Percentiles rank a stretch among this genome's conserved stretches.
These are phyloP conservation scores for Arachnomyces sp. DNA, from an alignment of 2,329 filamentous ascomycete species.

Conservation along the genomic window DNA sequence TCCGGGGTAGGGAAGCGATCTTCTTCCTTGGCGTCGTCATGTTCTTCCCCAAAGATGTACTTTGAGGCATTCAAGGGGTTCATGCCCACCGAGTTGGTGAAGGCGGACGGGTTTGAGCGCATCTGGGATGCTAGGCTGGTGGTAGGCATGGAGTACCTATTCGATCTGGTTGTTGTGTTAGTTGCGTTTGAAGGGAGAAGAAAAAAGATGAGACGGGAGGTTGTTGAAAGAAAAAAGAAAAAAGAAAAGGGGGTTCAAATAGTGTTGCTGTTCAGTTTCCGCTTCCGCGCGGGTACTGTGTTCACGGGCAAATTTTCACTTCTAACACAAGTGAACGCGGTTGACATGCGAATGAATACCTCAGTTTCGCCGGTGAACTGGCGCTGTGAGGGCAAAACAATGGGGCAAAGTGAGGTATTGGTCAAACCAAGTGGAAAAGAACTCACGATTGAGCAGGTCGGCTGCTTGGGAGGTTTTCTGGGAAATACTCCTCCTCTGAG, in stretches of 20 bases:
- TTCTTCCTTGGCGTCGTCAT: slow-evolving; percentile 55
- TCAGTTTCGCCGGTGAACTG: neutral
- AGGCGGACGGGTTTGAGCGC: slow-evolving; percentile 23
- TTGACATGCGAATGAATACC: too few relatives aligned
- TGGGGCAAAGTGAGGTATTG: neutral
- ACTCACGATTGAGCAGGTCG: slow-evolving; percentile 74
- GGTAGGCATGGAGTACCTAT: slow-evolving; percentile 91
- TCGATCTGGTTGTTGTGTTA: slow-evolving; percentile 48
- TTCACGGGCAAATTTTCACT: too few relatives aligned
- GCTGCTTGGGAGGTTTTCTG: slow-evolving; percentile 52
- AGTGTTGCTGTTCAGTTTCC: too few relatives aligned
- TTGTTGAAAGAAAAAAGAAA: neutral
- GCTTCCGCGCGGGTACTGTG: too few relatives aligned
- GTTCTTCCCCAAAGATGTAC: slow-evolving; percentile 78
- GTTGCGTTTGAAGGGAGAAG: slow-evolving; percentile 9
- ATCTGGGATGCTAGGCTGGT: slow-evolving; percentile 34
- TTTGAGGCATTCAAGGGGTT: slow-evolving; percentile 79
- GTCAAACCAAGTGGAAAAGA: slow-evolving; percentile 3
- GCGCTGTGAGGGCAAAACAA: slow-evolving; percentile 1
- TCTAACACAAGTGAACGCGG: too few relatives aligned
- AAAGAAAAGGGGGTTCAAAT: neutral
- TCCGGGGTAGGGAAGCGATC: slow-evolving; percentile 52
- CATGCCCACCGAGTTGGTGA: slow-evolving; percentile 42
- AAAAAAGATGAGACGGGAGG: slow-evolving; percentile 1
- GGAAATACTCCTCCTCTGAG: slow-evolving; percentile 76